Evolutionary conservation across 805 yeast species (phyloP).

Genomic region (Spathaspora sp.): DNA sequence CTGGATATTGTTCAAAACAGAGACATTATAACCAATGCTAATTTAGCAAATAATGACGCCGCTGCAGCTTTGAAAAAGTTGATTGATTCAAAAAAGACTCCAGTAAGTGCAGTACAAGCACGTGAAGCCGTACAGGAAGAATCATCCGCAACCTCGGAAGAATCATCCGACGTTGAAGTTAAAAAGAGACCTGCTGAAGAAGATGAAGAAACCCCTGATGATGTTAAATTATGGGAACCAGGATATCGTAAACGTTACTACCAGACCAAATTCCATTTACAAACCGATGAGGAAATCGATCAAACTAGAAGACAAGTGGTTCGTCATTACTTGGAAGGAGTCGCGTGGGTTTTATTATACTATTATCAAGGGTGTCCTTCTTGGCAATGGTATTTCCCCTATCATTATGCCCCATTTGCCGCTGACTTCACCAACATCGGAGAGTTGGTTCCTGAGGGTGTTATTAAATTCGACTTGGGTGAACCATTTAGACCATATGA

Average conservation of each 20-base stretch:
- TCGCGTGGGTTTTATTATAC: conserved; percentile 92
- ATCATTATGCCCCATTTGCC: conserved; percentile 97
- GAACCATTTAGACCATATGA: conserved; percentile 87
- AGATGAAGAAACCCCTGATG: conserved; percentile 29
- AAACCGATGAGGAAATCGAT: conserved; percentile 51
- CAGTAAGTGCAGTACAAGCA: conserved; percentile 44
- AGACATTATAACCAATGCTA: conserved; percentile 62
- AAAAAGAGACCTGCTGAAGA: conserved; percentile 12
- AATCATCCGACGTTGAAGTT: neutral
- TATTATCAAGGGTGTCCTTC: conserved; percentile 98
- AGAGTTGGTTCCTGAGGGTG: conserved; percentile 39
- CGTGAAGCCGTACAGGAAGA: conserved; percentile 7
- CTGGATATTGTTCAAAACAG: conserved; percentile 66
- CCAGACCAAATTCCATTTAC: conserved; percentile 61
- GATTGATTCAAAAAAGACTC: conserved; percentile 23
- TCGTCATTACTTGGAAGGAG: conserved; percentile 81
- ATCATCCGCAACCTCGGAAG: conserved; percentile 1
- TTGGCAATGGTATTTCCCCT: conserved; percentile 98
- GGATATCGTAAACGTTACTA: conserved; percentile 87
- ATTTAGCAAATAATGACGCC: conserved; percentile 65
- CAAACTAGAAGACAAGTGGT: conserved; percentile 58
- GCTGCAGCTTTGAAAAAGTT: conserved; percentile 53
- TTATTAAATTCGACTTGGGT: conserved; percentile 61
- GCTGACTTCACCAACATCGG: conserved; percentile 66
- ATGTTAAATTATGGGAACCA: conserved; percentile 74